Conservation (phyloP, 352 stramenopile species). For the Thraustotheca clavata region DNA sequence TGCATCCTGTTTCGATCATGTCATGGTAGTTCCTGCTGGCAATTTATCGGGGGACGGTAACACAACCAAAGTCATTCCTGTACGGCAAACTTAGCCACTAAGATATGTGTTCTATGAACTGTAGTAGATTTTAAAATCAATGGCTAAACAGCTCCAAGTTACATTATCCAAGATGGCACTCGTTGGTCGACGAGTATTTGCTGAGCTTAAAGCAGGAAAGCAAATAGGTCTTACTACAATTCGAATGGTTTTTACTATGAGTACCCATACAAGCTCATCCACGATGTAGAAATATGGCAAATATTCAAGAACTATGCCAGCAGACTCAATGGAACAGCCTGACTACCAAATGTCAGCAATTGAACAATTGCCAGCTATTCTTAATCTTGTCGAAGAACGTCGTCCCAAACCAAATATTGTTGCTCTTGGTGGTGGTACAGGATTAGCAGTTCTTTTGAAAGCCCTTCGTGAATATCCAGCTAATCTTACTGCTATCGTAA, state of each 20-base stretch:
- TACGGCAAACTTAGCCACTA: slow-evolving; percentile 34
- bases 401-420: slow-evolving; percentile 80
- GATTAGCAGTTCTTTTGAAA: slow-evolving; percentile 73
- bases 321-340: slow-evolving; percentile 70
- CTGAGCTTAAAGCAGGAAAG: slow-evolving; percentile 82
- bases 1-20: slow-evolving; percentile 50
- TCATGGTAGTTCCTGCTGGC: slow-evolving; percentile 41
- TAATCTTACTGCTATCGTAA: slow-evolving; percentile 80
- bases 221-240: slow-evolving; percentile 67
- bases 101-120: slow-evolving; percentile 31
- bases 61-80: slow-evolving; percentile 14
- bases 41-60: slow-evolving; percentile 20
- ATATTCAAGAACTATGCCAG: slow-evolving; percentile 77
- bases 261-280: neutral
- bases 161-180: slow-evolving; percentile 71
- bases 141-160: slow-evolving; percentile 45
- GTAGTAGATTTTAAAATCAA: slow-evolving; percentile 44
- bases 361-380: slow-evolving; percentile 60
- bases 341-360: slow-evolving; percentile 79
- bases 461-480: slow-evolving; percentile 75
- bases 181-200: slow-evolving; percentile 76
- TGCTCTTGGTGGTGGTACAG: slow-evolving; percentile 67
- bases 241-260: slow-evolving; percentile 43
- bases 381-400: slow-evolving; percentile 68
- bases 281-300: slow-evolving; percentile 62